phyloP scores from a whole-genome alignment of 768 basidiomycete species.

The Plicaturopsis crispa region DNA sequence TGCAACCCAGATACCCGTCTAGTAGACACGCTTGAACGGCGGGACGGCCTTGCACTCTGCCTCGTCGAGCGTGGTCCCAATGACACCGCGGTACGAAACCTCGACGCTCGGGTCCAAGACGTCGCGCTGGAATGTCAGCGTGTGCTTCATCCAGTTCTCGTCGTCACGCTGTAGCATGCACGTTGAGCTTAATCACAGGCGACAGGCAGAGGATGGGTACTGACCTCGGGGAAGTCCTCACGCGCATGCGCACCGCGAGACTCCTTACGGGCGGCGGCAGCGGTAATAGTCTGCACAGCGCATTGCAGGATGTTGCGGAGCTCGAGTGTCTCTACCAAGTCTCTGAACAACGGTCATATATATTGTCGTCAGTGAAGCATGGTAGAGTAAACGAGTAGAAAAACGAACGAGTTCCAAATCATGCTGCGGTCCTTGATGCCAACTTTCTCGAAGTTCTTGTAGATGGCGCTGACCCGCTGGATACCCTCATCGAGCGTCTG shows the following conservation, averaged over 20 bases:
- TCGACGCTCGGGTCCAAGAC: conserved; percentile 71
- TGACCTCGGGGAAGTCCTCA: conserved; percentile 92
- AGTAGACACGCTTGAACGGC: conserved; percentile 96
- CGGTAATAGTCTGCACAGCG: conserved; percentile 91
- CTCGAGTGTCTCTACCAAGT: conserved; percentile 95
- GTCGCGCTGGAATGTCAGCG: conserved; percentile 88
- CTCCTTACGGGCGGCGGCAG: conserved; percentile 91
- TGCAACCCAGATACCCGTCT: conserved; percentile 8
- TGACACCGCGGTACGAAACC: conserved; percentile 85
- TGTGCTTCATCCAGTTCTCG: conserved; percentile 90
- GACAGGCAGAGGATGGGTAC: conserved; percentile 12
- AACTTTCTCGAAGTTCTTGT: conserved; percentile 84
- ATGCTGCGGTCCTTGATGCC: conserved; percentile 97
- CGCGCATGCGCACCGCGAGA: conserved; percentile 98
- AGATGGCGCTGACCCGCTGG: conserved; percentile 74
- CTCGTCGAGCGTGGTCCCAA: conserved; percentile 83
- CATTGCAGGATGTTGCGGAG: conserved; percentile 93
- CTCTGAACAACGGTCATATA: conserved; percentile 51
- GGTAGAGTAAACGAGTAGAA: neutral
- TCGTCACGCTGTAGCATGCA: conserved; percentile 72
- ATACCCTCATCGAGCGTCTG: conserved; percentile 89
- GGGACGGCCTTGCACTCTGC: conserved; percentile 95
- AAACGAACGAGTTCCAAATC: conserved; percentile 97
- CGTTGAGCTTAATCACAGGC: neutral
- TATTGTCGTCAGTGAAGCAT: no score